A percentile compares a stretch with the other conserved stretches of the same genome.
Evolutionary conservation across 2,329 filamentous ascomycete species (phyloP).

Genomic region (Penicillium sp.): DNA sequence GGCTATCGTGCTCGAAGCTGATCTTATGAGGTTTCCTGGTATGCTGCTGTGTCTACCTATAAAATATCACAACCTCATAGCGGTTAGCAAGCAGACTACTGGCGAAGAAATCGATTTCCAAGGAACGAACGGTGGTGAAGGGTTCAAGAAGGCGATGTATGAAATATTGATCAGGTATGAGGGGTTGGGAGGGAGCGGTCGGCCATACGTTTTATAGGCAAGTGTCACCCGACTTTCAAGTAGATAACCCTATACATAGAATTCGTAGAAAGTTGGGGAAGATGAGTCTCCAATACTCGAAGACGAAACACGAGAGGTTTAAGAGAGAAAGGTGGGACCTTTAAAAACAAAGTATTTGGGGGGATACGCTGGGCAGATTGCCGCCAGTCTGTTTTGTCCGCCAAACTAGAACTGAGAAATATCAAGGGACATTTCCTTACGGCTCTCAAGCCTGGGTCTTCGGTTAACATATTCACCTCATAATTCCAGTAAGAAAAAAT

Average conservation of each 20-base stretch:
- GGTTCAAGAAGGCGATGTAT: neutral
- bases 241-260: neutral
- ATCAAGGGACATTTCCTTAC: no score
- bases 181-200: conserved; percentile 4
- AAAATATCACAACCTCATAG: neutral
- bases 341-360: neutral
- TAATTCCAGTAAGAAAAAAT: neutral
- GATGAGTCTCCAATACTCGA: neutral
- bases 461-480: neutral
- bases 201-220: conserved; percentile 5
- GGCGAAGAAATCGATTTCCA: neutral
- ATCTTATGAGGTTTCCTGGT: neutral
- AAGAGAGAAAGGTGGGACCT: neutral
- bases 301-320: neutral
- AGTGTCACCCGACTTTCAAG: neutral
- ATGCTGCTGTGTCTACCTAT: neutral
- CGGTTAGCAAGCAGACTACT: neutral
- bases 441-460: neutral
- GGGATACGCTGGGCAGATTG: neutral
- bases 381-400: neutral
- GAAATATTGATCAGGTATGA: neutral
- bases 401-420: neutral
- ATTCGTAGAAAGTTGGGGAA: neutral
- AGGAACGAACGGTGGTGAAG: neutral
- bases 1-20: neutral